Conservation (phyloP, 1,139 yeast genomes). For the Geotrichum candidum region DNA sequence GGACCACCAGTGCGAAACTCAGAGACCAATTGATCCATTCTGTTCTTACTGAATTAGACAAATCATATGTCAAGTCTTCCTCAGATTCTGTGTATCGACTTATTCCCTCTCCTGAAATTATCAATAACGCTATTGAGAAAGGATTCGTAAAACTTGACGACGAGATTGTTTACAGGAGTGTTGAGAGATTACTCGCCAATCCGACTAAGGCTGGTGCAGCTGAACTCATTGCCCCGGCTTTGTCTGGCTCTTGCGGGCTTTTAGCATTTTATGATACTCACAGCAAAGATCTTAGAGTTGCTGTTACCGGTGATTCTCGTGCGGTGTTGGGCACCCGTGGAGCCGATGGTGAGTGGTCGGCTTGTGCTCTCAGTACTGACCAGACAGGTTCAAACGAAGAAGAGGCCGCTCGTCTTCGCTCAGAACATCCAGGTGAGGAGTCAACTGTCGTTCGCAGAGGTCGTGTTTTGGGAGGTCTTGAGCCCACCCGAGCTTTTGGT, state of each 20-base stretch:
- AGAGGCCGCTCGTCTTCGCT: constrained; percentile 75
- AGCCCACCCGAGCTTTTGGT: constrained; percentile 95
- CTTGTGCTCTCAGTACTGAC: constrained; percentile 76
- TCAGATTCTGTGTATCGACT: constrained; percentile 37
- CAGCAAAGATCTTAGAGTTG: constrained; percentile 68
- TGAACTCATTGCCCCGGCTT: constrained; percentile 80
- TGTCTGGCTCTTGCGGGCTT: constrained; percentile 91
- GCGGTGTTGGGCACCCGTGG: constrained; percentile 76
- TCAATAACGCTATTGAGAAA: constrained; percentile 71
- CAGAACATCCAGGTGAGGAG: constrained; percentile 90
- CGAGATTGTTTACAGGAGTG: constrained; percentile 73
- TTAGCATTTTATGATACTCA: constrained; percentile 79
- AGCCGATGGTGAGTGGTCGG: constrained; percentile 68
- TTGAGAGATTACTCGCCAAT: constrained; percentile 60
- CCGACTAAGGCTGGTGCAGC: constrained; percentile 58
- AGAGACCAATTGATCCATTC: constrained; percentile 70
- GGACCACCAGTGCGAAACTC: constrained; percentile 81
- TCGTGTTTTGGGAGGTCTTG: constrained; percentile 86
- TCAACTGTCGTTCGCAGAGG: constrained; percentile 72
- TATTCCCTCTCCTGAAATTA: constrained; percentile 58
- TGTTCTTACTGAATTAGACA: constrained; percentile 69
- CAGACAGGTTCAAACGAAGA: constrained; percentile 90
- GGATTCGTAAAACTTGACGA: constrained; percentile 82
- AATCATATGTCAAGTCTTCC: constrained; percentile 46
- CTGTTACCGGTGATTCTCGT: constrained; percentile 94